Percentiles rank a stretch among this genome's conserved stretches.
Conservation (phyloP, 106 monocot species). For the Dendrobium nobile region DNA sequence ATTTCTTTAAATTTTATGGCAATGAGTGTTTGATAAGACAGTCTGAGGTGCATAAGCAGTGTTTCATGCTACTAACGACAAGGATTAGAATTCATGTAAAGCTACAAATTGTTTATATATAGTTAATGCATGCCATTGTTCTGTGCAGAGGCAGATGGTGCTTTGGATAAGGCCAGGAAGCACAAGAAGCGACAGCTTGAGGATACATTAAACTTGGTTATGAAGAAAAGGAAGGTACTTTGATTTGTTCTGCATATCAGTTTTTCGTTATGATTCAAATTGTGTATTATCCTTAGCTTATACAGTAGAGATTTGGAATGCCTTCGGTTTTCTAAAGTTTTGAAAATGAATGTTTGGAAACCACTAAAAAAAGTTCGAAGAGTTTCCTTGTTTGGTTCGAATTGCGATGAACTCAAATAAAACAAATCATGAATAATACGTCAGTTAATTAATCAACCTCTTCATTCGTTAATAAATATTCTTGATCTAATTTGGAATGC, state of each 20-base stretch:
- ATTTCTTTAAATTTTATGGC: background rate
- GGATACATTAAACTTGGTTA: conserved; percentile 81
- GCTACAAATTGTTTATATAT: background rate
- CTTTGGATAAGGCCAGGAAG: conserved; percentile 96
- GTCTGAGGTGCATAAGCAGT: background rate
- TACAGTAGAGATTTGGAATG: background rate
- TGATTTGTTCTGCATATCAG: background rate
- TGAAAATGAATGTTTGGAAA: background rate
- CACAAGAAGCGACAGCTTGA: conserved; percentile 99
- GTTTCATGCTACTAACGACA: background rate
- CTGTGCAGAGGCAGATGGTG: conserved; percentile 93
- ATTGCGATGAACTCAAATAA: background rate
- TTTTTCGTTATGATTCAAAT: background rate
- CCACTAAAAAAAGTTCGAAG: background rate
- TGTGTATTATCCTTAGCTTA: background rate
- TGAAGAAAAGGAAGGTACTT: conserved; percentile 90
- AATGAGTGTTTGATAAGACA: background rate
- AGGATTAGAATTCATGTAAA: background rate
- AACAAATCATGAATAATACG: background rate
- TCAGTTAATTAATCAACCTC: background rate
- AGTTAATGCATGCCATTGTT: conserved; percentile 8
- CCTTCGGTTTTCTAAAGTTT: background rate
- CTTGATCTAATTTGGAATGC: background rate
- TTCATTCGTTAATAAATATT: background rate
- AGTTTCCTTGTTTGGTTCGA: background rate